A percentile compares a stretch with the other conserved stretches of the same genome.
These are phyloP conservation scores for Solanum neorickii DNA, from an alignment of 257 asterid genomes.

Conservation along the genomic window DNA sequence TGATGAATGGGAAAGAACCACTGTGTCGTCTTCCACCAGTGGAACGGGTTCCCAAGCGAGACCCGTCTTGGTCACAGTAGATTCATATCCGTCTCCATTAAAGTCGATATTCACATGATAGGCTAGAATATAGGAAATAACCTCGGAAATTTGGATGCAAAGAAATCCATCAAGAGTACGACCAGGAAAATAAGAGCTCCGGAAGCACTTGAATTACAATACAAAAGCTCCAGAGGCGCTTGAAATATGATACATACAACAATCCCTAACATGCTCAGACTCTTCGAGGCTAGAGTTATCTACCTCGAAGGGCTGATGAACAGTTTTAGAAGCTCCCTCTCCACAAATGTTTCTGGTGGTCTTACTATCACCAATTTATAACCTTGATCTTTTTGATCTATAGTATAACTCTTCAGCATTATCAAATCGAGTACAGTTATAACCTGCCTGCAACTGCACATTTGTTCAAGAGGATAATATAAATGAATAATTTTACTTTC, in stretches of 20 bases:
- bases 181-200: neutral
- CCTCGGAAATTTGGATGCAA: neutral
- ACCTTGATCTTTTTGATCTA: neutral
- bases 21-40: neutral
- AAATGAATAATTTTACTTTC: neutral
- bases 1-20: neutral
- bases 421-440: neutral
- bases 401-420: neutral
- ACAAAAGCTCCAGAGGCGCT: neutral
- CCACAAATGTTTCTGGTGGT: neutral
- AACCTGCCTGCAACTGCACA: neutral
- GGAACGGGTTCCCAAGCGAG: neutral
- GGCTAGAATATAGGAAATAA: neutral
- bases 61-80: neutral
- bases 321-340: neutral
- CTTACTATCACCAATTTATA: neutral
- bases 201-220: neutral
- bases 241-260: neutral
- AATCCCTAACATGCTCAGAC: neutral
- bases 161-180: neutral
- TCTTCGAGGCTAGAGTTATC: neutral
- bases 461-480: neutral
- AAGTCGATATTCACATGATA: neutral
- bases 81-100: neutral
- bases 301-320: neutral